Conservation (phyloP, 371 early-diverging fungal species). For the Mortierella sp. region DNA sequence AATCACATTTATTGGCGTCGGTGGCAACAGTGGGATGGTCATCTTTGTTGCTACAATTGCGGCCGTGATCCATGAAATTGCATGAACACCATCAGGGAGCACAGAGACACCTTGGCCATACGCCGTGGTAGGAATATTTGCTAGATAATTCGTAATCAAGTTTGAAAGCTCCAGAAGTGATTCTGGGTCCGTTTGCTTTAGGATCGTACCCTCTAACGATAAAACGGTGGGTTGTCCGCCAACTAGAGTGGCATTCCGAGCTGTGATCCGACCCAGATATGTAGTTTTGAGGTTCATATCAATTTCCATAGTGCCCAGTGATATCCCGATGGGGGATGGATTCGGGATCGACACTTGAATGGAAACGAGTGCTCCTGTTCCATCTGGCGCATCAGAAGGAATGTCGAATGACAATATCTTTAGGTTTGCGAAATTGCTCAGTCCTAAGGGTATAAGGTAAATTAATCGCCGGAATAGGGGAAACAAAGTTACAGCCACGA, state of each 20-base stretch:
- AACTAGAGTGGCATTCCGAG: constrained; percentile 19
- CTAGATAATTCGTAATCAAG: constrained; percentile 38
- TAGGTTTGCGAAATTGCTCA: constrained; percentile 38
- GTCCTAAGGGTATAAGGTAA: constrained; percentile 12
- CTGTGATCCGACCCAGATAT: constrained; percentile 36
- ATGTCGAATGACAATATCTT: constrained; percentile 40
- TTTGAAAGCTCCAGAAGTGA: constrained; percentile 30
- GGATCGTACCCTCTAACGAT: constrained; percentile 23
- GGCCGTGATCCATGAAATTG: constrained; percentile 36
- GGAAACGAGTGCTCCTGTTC: constrained; percentile 31
- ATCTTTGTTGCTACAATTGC: constrained; percentile 37
- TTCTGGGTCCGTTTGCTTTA: constrained; percentile 21
- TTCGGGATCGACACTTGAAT: constrained; percentile 39
- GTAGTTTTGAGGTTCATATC: constrained; percentile 37
- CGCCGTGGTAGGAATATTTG: constrained; percentile 31
- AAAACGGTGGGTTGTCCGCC: constrained; percentile 29
- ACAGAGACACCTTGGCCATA: constrained; percentile 43
- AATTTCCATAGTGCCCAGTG: constrained; percentile 30
- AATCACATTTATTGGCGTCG: constrained; percentile 29
- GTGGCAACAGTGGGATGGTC: constrained; percentile 34
- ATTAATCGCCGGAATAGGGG: not conserved
- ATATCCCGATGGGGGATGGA: constrained; percentile 45
- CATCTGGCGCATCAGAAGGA: constrained; percentile 42
- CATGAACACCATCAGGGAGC: constrained; percentile 30
- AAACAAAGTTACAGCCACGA: not conserved